A percentile compares a stretch with the other conserved stretches of the same genome.
phyloP scores from a whole-genome alignment of 163 green algal species.

The Scenedesmus sp. region DNA sequence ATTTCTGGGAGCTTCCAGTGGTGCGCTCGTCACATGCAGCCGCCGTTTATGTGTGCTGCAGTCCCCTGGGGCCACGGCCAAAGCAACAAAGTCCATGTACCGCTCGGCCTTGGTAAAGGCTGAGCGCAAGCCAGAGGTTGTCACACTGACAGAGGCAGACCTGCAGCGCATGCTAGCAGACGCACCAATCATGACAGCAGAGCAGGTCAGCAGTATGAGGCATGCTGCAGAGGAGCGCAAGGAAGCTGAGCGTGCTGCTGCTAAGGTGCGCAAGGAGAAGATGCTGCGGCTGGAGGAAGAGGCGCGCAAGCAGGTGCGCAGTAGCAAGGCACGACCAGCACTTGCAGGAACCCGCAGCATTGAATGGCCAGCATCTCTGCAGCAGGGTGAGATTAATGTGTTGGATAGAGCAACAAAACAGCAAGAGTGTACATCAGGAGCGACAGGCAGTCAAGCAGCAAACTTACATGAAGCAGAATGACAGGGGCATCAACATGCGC shows the following conservation, averaged over 20 bases:
- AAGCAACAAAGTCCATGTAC: slow-evolving; percentile 31
- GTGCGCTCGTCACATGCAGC: not conserved
- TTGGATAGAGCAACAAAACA: too few species aligned
- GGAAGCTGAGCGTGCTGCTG: slow-evolving; percentile 66
- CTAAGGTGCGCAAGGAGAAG: slow-evolving; percentile 78
- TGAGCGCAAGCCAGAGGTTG: slow-evolving; percentile 52
- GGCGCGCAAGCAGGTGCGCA: slow-evolving; percentile 49
- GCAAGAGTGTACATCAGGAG: not conserved
- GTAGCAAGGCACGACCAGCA: not conserved
- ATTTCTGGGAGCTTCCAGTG: too few species aligned
- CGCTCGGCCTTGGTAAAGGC: not conserved
- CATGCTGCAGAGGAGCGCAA: slow-evolving; percentile 60
- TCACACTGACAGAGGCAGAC: slow-evolving; percentile 60
- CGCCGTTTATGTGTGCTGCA: not conserved
- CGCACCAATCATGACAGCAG: slow-evolving; percentile 66
- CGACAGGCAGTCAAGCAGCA: not conserved
- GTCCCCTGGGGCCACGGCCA: not conserved
- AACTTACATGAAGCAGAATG: not conserved
- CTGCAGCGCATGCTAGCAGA: slow-evolving; percentile 73
- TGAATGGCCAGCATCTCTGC: not conserved
- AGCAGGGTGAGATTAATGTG: not conserved
- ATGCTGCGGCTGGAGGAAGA: slow-evolving; percentile 81
- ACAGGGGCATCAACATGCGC: not conserved
- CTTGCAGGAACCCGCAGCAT: not conserved
- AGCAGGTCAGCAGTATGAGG: slow-evolving; percentile 66